These are phyloP conservation scores for Candida glucosophila DNA, from an alignment of 1,139 yeast genomes.

Conservation along the genomic window DNA sequence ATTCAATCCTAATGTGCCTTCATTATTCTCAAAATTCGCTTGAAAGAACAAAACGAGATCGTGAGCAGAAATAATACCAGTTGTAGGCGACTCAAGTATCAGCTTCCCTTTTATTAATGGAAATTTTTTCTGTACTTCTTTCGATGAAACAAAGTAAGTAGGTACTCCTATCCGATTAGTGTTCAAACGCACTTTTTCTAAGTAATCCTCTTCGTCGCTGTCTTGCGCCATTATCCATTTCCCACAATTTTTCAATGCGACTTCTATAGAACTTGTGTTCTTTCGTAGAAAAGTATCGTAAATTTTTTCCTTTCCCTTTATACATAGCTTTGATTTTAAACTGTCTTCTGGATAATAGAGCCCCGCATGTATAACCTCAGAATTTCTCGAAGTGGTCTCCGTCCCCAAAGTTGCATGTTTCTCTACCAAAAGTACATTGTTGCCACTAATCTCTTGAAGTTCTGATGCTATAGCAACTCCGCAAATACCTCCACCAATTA, in stretches of 20 bases:
- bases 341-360: conserved; percentile 66
- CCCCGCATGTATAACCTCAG: conserved; percentile 92
- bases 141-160: conserved; percentile 43
- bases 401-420: conserved; percentile 57
- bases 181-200: conserved; percentile 43
- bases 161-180: conserved; percentile 51
- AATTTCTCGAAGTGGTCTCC: conserved; percentile 81
- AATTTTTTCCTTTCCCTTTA: conserved; percentile 62
- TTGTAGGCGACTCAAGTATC: conserved; percentile 67
- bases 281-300: conserved; percentile 41
- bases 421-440: conserved; percentile 57
- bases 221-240: conserved; percentile 86
- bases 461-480: conserved; percentile 79
- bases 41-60: conserved; percentile 55
- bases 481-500: conserved; percentile 84
- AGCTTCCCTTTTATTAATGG: conserved; percentile 67
- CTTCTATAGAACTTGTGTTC: conserved; percentile 24
- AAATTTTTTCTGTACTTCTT: conserved; percentile 37
- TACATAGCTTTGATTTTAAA: conserved; percentile 61
- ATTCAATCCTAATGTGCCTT: conserved; percentile 58
- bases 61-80: conserved; percentile 82
- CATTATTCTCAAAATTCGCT: conserved; percentile 42
- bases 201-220: conserved; percentile 50
- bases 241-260: conserved; percentile 59
- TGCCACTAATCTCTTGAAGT: conserved; percentile 35